Conservation (phyloP, 352 stramenopile species). For the Phytophthora pinifolia region DNA sequence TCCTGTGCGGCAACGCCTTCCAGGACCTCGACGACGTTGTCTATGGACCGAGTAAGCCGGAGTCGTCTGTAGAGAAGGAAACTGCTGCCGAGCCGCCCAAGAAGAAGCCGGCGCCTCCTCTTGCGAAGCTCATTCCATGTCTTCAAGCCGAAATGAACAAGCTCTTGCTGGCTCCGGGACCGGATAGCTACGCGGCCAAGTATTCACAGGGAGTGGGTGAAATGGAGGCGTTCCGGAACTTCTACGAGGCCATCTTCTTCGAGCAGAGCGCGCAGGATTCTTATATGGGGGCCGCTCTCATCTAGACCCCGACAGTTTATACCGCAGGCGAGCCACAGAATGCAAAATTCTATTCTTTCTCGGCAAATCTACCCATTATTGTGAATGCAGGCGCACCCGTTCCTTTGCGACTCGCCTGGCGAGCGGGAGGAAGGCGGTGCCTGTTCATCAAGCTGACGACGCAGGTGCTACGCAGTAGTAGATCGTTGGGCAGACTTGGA, state of each 20-base stretch:
- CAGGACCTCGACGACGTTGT: constrained; percentile 79
- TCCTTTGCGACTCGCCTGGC: constrained; percentile 10
- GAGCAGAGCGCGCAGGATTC: constrained; percentile 47
- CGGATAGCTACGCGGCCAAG: constrained; percentile 63
- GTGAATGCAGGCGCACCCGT: constrained; percentile 15
- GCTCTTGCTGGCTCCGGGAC: constrained; percentile 49
- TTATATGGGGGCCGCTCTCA: constrained; percentile 37
- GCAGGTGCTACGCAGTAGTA: too few relatives aligned
- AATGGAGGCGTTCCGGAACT: constrained; percentile 81
- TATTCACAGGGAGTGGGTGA: constrained; percentile 79
- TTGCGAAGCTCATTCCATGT: constrained; percentile 80
- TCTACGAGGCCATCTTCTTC: constrained; percentile 86
- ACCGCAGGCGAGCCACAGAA: constrained; percentile 7
- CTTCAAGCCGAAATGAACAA: constrained; percentile 76
- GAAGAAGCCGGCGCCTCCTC: constrained; percentile 55
- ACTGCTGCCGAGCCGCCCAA: constrained; percentile 9
- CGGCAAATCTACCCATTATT: constrained; percentile 13
- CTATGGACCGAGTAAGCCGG: constrained; percentile 40
- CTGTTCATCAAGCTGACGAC: not conserved
- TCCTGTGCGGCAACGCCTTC: constrained; percentile 79
- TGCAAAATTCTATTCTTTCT: constrained; percentile 20
- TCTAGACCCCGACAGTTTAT: constrained; percentile 24
- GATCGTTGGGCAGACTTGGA: too few relatives aligned
- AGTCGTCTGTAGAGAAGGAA: constrained; percentile 29
- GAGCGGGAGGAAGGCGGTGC: constrained; percentile 6